Base-by-base conservation (phyloP, 352 stramenopile species). In the Pythium vanterpoolii region DNA sequence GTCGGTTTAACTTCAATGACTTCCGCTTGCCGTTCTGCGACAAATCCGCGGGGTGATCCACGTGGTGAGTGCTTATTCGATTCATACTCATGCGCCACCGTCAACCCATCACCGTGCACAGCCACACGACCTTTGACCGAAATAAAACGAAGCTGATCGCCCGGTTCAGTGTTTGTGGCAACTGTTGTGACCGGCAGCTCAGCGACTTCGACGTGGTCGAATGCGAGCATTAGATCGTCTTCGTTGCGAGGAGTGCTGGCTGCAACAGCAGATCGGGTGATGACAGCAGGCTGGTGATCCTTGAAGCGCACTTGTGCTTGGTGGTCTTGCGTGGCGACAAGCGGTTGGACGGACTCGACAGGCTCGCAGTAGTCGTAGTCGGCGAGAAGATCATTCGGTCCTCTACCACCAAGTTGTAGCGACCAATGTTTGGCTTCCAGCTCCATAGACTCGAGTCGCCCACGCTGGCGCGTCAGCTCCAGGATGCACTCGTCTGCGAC, bases 391-490 rank as follows among this genome's bases (percentile, higher is more conserved):
- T 73, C 62, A 23, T 23, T 67, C 44, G 9, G 31, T 55, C 11
- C 31, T 44, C 28, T 13, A 10, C n/a, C 34, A 3, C 21, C 30
- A 33, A 39, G 38, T n/a, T 54, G 36, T 5, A 56, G 23, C 13
- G 18, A 42, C 1, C 50, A 42, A 44, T 83, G 66, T 39, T 64
- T 74, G 0, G 62, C 62, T 43, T 85, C 66, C 2, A 91, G 68
- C 28, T 72, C 48, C 48, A 74, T 60, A 3, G 62, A 46, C 23
- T 87, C 82, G 14, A 88, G 48, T 13, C 62, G 72, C 53, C 83
- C 87, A 18, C 76, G 67, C 55, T 89, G 79, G 1, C 55, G 56
- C 2, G 64, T 64, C 11, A 89, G 56, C 16, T 61, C 63, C 14
- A 89, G 51, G 5, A 69, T 70, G 16, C 63, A 54, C 40, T 83